Percentiles rank a stretch among this genome's conserved stretches.
Evolutionary conservation across 208 protist species (phyloP).

Genomic region (Kentomonas sorsogonicus): DNA sequence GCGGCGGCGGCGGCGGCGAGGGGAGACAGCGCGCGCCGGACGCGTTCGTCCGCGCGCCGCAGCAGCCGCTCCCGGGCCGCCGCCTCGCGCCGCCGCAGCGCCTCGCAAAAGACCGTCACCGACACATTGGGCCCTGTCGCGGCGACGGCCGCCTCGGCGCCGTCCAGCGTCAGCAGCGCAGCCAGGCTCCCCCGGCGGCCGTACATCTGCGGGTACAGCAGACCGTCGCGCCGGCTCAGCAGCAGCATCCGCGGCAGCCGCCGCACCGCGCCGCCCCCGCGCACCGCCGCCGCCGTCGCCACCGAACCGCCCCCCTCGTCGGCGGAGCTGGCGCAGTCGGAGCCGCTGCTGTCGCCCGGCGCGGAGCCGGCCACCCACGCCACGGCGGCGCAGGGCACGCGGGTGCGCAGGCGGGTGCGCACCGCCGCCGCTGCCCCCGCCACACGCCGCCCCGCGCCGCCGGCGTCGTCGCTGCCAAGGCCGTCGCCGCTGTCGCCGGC

Average conservation of each 20-base stretch:
- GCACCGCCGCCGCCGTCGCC: not conserved
- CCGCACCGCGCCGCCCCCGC: not conserved
- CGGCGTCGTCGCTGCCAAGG: no score
- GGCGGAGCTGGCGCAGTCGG: no score
- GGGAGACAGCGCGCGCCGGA: no score
- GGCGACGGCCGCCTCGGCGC: constrained; percentile 26
- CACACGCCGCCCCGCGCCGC: no score
- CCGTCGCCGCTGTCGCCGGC: no score
- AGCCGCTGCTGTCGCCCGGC: no score
- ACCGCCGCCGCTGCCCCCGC: no score
- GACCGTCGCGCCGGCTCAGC: constrained; percentile 42
- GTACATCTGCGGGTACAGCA: constrained; percentile 67
- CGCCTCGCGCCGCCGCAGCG: constrained; percentile 9
- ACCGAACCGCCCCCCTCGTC: no score
- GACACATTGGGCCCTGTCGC: constrained; percentile 58
- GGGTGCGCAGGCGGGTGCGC: no score
- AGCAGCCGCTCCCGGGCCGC: constrained; percentile 12
- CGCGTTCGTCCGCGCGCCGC: constrained; percentile 10
- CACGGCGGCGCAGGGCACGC: no score
- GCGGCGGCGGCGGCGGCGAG: not conserved
- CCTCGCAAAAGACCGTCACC: constrained; percentile 9
- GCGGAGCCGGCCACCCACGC: no score
- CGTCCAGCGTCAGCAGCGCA: constrained; percentile 25
- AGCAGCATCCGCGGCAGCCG: constrained; percentile 48
- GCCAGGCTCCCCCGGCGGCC: constrained; percentile 28